These are phyloP conservation scores for Dioszegia aurantiaca DNA, from an alignment of 768 basidiomycete genomes.

Conservation along the genomic window DNA sequence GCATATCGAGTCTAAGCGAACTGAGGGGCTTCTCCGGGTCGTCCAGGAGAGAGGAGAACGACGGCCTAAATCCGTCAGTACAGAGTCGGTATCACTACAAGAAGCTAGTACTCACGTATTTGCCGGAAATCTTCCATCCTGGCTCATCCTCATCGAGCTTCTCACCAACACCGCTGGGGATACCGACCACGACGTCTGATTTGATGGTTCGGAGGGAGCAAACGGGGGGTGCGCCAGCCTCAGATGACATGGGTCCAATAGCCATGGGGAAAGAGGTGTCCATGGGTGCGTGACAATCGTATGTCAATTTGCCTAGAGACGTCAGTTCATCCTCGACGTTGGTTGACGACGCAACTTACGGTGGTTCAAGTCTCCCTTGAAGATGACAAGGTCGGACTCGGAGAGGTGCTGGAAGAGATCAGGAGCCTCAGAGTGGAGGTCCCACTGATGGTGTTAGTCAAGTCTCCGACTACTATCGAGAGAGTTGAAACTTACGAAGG, in stretches of 20 bases:
- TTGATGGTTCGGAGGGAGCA: slow-evolving; percentile 88
- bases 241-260: slow-evolving; percentile 86
- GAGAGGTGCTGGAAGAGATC: slow-evolving; percentile 82
- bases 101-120: slow-evolving; percentile 93
- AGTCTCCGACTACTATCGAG: background rate
- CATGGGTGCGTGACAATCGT: slow-evolving; percentile 54
- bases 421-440: slow-evolving; percentile 51
- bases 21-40: slow-evolving; percentile 82
- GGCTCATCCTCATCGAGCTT: slow-evolving; percentile 77
- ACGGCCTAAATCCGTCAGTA: slow-evolving; percentile 59
- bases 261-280: slow-evolving; percentile 82
- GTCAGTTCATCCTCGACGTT: background rate
- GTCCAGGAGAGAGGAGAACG: slow-evolving; percentile 79
- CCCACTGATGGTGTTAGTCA: slow-evolving; percentile 32
- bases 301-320: slow-evolving; percentile 44
- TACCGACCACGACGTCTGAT: slow-evolving; percentile 81
- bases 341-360: slow-evolving; percentile 61
- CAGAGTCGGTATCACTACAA: too few relatives aligned
- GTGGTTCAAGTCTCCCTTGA: slow-evolving; percentile 94
- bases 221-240: slow-evolving; percentile 80
- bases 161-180: slow-evolving; percentile 60
- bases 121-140: slow-evolving; percentile 96
- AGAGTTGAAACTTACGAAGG: slow-evolving; percentile 57
- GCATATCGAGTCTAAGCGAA: slow-evolving; percentile 40
- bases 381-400: slow-evolving; percentile 79